Percentiles rank a stretch among this genome's conserved stretches.
Evolutionary conservation across 2,329 filamentous ascomycete genomes (phyloP).

Genomic region (Neofusicoccum sp.): DNA sequence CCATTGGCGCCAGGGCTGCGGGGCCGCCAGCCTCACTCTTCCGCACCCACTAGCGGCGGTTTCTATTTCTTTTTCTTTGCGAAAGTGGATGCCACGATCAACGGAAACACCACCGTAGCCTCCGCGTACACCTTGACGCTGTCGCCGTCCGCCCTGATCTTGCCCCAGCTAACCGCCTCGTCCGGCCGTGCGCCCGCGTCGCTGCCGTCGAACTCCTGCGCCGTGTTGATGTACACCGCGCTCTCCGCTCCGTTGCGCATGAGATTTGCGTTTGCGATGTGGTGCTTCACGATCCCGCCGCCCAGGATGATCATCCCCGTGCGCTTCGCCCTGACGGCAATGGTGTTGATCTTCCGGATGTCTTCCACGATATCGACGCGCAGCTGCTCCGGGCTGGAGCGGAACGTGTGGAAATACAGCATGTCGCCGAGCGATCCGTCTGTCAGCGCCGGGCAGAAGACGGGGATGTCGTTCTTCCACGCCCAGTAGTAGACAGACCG

Average conservation of each 20-base stretch:
- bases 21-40: background rate
- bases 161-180: slow-evolving; percentile 97
- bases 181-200: slow-evolving; percentile 93
- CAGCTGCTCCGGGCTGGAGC: slow-evolving; percentile 75
- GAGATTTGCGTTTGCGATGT: slow-evolving; percentile 94
- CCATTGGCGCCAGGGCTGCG: background rate
- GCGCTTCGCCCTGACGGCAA: slow-evolving; percentile 81
- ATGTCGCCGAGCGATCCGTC: slow-evolving; percentile 96
- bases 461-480: slow-evolving; percentile 91
- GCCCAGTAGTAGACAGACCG: slow-evolving; percentile 96
- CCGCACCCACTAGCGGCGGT: background rate
- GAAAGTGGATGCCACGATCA: slow-evolving; percentile 67
- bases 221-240: slow-evolving; percentile 97
- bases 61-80: slow-evolving; percentile 38
- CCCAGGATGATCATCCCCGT: slow-evolving; percentile 95
- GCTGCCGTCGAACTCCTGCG: slow-evolving; percentile 94
- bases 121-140: slow-evolving; percentile 80
- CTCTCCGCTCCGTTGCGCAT: slow-evolving; percentile 98
- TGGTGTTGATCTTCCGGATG: slow-evolving; percentile 87
- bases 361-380: slow-evolving; percentile 91
- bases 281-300: slow-evolving; percentile 94
- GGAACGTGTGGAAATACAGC: slow-evolving; percentile 98
- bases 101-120: slow-evolving; percentile 64
- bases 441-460: slow-evolving; percentile 94
- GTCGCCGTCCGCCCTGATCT: slow-evolving; percentile 86